phyloP scores from a whole-genome alignment of 108 stramenopile genomes.

The Pseudonitzschia pungens region DNA sequence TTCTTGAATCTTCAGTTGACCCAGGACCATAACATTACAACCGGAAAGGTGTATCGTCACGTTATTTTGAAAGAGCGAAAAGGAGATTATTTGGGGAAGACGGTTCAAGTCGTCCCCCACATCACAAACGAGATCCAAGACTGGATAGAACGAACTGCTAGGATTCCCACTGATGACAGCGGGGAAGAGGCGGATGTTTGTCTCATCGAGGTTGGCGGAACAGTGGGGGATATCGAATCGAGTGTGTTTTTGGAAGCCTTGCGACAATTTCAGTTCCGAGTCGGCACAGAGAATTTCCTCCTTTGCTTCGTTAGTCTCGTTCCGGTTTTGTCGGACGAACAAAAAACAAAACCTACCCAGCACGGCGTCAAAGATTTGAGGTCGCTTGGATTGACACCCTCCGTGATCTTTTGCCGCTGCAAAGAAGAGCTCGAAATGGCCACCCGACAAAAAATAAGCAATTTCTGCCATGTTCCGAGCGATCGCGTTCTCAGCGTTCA shows the following conservation, averaged over 20 bases:
- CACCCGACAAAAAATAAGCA: conserved; percentile 91
- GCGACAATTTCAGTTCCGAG: conserved; percentile 98
- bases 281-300: conserved; percentile 92
- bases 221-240: conserved; percentile 99
- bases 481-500: conserved; percentile 90
- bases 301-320: conserved; percentile 96
- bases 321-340: conserved; percentile 96
- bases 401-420: conserved; percentile 95
- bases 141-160: conserved; percentile 79
- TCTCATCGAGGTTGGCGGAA: conserved; percentile 98
- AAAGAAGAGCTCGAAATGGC: conserved; percentile 71
- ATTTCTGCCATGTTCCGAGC: conserved; percentile 95
- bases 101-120: conserved; percentile 96
- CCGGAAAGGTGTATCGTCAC: conserved; percentile 95
- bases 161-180: conserved; percentile 66
- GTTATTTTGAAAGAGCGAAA: conserved; percentile 93
- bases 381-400: conserved; percentile 89
- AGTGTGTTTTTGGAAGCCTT: conserved; percentile 95
- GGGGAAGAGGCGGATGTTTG: conserved; percentile 90
- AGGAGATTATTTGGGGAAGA: conserved; percentile 99
- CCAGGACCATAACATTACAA: conserved; percentile 93
- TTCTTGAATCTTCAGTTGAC: conserved; percentile 90
- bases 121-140: conserved; percentile 90
- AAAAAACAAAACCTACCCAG: conserved; percentile 99
- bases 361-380: conserved; percentile 97